These are phyloP conservation scores for Pseudocercospora vitis DNA, from an alignment of 2,329 filamentous ascomycete genomes.

Conservation along the genomic window DNA sequence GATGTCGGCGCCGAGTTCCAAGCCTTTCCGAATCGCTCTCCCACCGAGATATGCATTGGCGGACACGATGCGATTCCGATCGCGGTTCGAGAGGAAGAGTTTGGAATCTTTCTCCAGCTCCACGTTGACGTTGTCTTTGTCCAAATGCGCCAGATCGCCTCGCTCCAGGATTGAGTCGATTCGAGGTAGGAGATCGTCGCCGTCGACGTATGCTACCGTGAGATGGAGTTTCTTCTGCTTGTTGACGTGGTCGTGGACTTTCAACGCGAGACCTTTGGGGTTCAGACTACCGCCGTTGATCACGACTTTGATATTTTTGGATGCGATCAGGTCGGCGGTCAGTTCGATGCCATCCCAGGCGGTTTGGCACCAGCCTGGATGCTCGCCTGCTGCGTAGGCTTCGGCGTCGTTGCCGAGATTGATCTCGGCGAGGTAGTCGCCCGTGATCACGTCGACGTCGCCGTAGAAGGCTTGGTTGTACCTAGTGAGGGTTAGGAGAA, in stretches of 20 bases:
- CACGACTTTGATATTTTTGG: constrained; percentile 56
- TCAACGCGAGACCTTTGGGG: constrained; percentile 53
- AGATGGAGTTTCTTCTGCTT: constrained; percentile 38
- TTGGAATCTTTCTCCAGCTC: constrained; percentile 27
- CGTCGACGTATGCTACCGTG: constrained; percentile 49
- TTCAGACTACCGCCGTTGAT: constrained; percentile 58
- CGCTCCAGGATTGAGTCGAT: constrained; percentile 24
- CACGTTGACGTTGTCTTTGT: constrained; percentile 27
- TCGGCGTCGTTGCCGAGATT: constrained; percentile 33
- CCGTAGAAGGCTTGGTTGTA: constrained; percentile 33
- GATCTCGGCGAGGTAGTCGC: constrained; percentile 48
- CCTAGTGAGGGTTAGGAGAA: neutral
- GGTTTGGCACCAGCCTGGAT: constrained; percentile 38
- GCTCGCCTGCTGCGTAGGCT: constrained; percentile 27
- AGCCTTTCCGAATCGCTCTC: constrained; percentile 42
- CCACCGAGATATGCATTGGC: constrained; percentile 45
- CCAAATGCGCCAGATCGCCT: constrained; percentile 27
- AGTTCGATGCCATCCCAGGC: constrained; percentile 52
- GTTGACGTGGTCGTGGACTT: constrained; percentile 40
- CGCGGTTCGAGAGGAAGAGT: constrained; percentile 22
- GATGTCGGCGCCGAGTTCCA: constrained; percentile 44
- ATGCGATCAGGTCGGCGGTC: constrained; percentile 47
- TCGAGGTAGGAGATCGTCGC: constrained; percentile 37
- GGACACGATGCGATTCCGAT: constrained; percentile 28
- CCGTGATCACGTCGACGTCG: constrained; percentile 53